These are phyloP conservation scores for Sporothrix sp. DNA, from an alignment of 2,329 filamentous ascomycete genomes.

Conservation along the genomic window DNA sequence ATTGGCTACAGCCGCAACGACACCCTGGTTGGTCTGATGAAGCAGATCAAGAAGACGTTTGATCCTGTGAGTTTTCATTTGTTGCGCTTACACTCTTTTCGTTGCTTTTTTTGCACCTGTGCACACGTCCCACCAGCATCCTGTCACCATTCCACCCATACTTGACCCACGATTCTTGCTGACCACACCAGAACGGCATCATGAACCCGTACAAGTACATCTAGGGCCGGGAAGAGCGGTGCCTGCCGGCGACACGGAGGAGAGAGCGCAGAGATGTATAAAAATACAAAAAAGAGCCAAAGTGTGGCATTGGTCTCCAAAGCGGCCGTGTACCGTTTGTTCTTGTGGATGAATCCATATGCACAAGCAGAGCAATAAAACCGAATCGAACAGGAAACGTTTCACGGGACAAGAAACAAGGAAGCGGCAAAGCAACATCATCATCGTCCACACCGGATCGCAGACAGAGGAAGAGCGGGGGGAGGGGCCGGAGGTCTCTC, in stretches of 20 bases:
- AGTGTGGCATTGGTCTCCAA: neutral
- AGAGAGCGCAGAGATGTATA: neutral
- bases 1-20: conserved; percentile 87
- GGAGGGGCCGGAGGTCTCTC: conserved; percentile 2
- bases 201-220: conserved; percentile 99
- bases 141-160: neutral
- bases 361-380: neutral
- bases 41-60: conserved; percentile 85
- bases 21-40: conserved; percentile 84
- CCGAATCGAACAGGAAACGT: too few species aligned
- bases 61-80: conserved; percentile 63
- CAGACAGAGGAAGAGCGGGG: neutral
- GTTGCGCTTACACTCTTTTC: neutral
- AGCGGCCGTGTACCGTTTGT: neutral
- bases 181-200: conserved; percentile 66
- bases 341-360: neutral
- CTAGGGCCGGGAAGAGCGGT: conserved; percentile 25
- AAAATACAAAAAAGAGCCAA: too few species aligned
- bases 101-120: neutral
- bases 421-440: too few species aligned
- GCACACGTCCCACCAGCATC: neutral
- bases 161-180: neutral
- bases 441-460: neutral
- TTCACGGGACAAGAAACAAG: too few species aligned
- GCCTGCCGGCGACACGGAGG: neutral